phyloP scores from a whole-genome alignment of 495 filamentous ascomycete genomes.

The Penicillium waksmanii region DNA sequence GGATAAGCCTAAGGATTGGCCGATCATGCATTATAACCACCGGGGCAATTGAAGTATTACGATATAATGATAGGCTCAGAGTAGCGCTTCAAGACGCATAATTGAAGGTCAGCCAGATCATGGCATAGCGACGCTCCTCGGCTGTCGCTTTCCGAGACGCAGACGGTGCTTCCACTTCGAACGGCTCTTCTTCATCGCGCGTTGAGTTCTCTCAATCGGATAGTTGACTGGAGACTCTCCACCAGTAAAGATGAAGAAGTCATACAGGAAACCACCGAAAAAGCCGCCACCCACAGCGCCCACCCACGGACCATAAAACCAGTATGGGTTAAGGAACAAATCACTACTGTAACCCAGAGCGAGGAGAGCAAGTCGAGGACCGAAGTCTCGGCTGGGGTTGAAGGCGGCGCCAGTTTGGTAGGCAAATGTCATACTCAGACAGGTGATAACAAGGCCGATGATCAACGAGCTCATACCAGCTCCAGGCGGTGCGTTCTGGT shows the following conservation, averaged over 20 bases:
- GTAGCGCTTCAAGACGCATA: too few relatives aligned
- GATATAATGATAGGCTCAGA: too few relatives aligned
- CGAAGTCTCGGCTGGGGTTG: slow-evolving; percentile 57
- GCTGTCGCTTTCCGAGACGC: slow-evolving; percentile 19
- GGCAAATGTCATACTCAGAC: slow-evolving; percentile 46
- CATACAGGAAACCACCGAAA: slow-evolving; percentile 53
- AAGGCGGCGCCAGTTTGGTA: slow-evolving; percentile 54
- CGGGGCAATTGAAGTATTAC: too few relatives aligned
- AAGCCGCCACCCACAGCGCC: slow-evolving; percentile 49
- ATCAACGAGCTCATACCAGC: slow-evolving; percentile 56
- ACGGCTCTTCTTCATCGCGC: slow-evolving; percentile 38
- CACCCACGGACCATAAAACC: slow-evolving; percentile 56
- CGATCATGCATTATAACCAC: too few relatives aligned
- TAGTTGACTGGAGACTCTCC: slow-evolving; percentile 57
- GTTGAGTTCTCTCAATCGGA: slow-evolving; percentile 42
- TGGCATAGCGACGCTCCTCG: neutral
- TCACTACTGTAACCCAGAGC: slow-evolving; percentile 46
- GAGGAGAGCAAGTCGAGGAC: slow-evolving; percentile 47
- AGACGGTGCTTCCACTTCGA: slow-evolving; percentile 39
- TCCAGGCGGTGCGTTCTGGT: slow-evolving; percentile 57
- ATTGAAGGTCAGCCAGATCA: neutral
- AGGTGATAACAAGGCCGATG: slow-evolving; percentile 49
- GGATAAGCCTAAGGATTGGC: too few relatives aligned
- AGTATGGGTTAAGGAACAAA: slow-evolving; percentile 50
- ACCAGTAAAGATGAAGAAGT: slow-evolving; percentile 57